These are phyloP conservation scores for Suillus discolor DNA, from an alignment of 768 basidiomycete genomes.

Conservation along the genomic window DNA sequence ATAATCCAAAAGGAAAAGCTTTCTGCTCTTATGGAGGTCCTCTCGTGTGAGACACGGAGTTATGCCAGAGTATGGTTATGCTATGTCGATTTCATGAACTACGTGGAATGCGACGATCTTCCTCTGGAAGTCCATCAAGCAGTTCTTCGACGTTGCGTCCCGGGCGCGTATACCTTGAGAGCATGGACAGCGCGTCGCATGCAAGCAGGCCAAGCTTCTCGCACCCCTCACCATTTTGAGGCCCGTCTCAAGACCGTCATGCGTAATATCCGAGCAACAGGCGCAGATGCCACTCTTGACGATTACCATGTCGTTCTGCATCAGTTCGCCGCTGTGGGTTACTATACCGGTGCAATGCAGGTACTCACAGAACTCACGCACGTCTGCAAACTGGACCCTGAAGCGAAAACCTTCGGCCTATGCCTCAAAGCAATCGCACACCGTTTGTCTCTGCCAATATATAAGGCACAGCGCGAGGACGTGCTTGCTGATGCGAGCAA, in stretches of 20 bases:
- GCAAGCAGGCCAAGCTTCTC: constrained; percentile 37
- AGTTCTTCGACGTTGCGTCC: constrained; percentile 69
- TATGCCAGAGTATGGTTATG: constrained; percentile 63
- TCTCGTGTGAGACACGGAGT: constrained; percentile 36
- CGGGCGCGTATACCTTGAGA: constrained; percentile 48
- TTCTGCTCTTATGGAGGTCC: constrained; percentile 25
- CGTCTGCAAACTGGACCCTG: constrained; percentile 45
- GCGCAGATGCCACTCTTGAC: constrained; percentile 46
- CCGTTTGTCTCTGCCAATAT: constrained; percentile 62
- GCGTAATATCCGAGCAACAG: constrained; percentile 61
- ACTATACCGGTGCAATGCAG: constrained; percentile 57
- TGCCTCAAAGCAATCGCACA: constrained; percentile 72
- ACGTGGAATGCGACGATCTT: constrained; percentile 48
- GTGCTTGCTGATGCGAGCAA: constrained; percentile 46
- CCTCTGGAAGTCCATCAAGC: constrained; percentile 69
- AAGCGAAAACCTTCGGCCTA: constrained; percentile 58
- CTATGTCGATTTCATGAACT: constrained; percentile 60
- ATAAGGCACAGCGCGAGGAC: constrained; percentile 34
- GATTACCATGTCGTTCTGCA: constrained; percentile 78
- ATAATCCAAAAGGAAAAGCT: constrained; percentile 28
- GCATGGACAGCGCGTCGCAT: constrained; percentile 44
- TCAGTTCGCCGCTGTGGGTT: constrained; percentile 78
- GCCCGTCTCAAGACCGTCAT: constrained; percentile 67
- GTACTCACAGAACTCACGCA: constrained; percentile 62
- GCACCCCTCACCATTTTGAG: constrained; percentile 59